Evolutionary conservation across 306 rosid species (phyloP).

Genomic region (Cucumis sativus): DNA sequence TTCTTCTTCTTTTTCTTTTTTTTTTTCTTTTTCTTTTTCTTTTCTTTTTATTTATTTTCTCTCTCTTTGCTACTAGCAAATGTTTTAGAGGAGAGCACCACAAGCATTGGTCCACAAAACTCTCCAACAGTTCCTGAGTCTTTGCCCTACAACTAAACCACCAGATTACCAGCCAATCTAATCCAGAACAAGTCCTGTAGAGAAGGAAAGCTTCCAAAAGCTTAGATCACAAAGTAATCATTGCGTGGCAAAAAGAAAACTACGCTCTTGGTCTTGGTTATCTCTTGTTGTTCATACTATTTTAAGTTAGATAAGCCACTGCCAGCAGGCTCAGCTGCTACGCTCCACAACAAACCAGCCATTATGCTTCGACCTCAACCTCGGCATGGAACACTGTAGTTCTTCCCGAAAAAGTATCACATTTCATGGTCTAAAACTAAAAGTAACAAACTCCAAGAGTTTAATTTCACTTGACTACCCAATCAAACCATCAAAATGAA

Average conservation of each 20-base stretch:
- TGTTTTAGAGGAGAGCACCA: neutral
- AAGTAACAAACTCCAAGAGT: neutral
- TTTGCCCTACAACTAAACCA: neutral
- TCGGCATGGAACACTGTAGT: neutral
- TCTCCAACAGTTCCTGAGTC: neutral
- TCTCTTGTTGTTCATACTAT: neutral
- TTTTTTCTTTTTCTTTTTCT: too few species aligned
- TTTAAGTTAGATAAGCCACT: neutral
- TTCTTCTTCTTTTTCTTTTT: too few species aligned
- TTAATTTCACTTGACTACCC: neutral
- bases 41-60: neutral
- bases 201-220: neutral
- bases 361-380: neutral
- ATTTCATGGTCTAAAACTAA: neutral
- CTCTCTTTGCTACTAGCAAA: neutral
- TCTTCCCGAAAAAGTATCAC: neutral
- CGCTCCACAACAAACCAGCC: neutral
- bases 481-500: neutral
- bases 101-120: neutral
- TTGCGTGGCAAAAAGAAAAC: neutral
- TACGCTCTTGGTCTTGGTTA: neutral
- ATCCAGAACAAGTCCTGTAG: neutral
- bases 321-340: neutral
- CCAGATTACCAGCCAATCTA: neutral
- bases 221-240: neutral